phyloP scores from a whole-genome alignment of 495 filamentous ascomycete species.

The Astrothelium macrocarpum region DNA sequence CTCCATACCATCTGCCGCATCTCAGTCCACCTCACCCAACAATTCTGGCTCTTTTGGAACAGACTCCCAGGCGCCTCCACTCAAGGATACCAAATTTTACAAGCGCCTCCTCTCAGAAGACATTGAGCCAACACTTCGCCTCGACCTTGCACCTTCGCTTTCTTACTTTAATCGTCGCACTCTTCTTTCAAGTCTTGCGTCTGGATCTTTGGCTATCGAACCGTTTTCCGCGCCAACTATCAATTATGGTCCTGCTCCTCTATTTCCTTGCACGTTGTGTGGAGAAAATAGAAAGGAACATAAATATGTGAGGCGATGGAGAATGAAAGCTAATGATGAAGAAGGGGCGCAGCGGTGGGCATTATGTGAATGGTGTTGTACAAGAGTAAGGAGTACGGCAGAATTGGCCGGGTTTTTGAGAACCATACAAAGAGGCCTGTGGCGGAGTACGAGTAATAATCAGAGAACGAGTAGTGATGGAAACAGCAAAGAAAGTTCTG shows the following conservation, averaged over 20 bases:
- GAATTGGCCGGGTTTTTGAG: conserved; percentile 87
- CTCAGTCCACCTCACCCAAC: conserved; percentile 37
- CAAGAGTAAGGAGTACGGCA: conserved; percentile 73
- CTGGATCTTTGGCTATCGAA: conserved; percentile 84
- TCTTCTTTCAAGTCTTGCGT: conserved; percentile 69
- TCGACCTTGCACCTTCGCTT: conserved; percentile 81
- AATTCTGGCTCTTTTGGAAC: conserved; percentile 27
- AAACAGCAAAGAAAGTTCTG: background rate
- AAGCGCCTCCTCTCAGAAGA: conserved; percentile 82
- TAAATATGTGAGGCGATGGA: conserved; percentile 65
- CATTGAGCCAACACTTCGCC: conserved; percentile 83
- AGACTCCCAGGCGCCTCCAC: conserved; percentile 32
- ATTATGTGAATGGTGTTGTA: conserved; percentile 80
- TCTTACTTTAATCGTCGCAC: conserved; percentile 85
- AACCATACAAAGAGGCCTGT: conserved; percentile 80
- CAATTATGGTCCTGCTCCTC: conserved; percentile 32
- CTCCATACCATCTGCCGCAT: conserved; percentile 21
- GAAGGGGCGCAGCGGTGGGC: conserved; percentile 79
- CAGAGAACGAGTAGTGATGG: background rate
- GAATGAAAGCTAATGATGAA: conserved; percentile 77
- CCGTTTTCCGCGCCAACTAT: conserved; percentile 56
- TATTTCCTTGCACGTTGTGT: conserved; percentile 76
- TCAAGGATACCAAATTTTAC: conserved; percentile 91
- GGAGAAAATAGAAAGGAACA: conserved; percentile 67
- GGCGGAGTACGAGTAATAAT: conserved; percentile 37